Conservation (phyloP, 805 yeast genomes). For the Candida caryicola region DNA sequence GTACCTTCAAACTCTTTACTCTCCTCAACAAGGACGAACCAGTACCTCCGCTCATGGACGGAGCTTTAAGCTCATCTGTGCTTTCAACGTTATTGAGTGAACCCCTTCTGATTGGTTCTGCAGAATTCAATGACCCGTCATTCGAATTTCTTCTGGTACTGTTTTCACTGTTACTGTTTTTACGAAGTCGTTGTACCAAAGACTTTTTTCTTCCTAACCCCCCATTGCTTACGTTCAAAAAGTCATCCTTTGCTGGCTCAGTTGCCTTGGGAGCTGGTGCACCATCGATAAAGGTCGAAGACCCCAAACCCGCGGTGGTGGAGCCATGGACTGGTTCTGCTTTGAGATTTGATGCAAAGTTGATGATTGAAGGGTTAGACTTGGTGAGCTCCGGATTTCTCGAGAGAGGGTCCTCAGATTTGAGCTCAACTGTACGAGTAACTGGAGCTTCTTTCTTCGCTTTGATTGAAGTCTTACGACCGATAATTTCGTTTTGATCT, state of each 20-base stretch:
- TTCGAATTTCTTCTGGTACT: conserved; percentile 31
- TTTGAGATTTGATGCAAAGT: conserved; percentile 68
- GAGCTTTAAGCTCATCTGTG: conserved; percentile 10
- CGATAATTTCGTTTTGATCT: conserved; percentile 39
- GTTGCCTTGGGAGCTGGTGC: conserved; percentile 75
- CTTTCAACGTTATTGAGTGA: conserved; percentile 10
- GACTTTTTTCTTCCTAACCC: conserved; percentile 80
- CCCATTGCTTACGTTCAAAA: conserved; percentile 23
- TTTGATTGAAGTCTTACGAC: conserved; percentile 18
- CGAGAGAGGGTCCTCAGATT: conserved; percentile 19
- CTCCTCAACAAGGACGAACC: conserved; percentile 63
- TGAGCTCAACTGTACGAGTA: conserved; percentile 8
- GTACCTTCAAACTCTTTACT: conserved; percentile 86
- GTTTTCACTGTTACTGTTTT: conserved; percentile 32
- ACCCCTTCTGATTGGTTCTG: conserved; percentile 13
- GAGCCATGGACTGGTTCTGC: conserved; percentile 81
- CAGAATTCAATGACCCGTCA: conserved; percentile 16
- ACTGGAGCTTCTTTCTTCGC: neutral
- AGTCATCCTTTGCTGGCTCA: conserved; percentile 22
- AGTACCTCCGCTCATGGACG: conserved; percentile 10
- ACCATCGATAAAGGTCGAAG: conserved; percentile 91
- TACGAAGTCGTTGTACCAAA: conserved; percentile 63
- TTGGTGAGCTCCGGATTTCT: conserved; percentile 30
- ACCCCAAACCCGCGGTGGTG: conserved; percentile 83
- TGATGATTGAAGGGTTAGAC: conserved; percentile 50